A percentile compares a stretch with the other conserved stretches of the same genome.
Evolutionary conservation across 2,329 filamentous ascomycete species (phyloP).

Genomic region (Pestalotiopsis sp.): DNA sequence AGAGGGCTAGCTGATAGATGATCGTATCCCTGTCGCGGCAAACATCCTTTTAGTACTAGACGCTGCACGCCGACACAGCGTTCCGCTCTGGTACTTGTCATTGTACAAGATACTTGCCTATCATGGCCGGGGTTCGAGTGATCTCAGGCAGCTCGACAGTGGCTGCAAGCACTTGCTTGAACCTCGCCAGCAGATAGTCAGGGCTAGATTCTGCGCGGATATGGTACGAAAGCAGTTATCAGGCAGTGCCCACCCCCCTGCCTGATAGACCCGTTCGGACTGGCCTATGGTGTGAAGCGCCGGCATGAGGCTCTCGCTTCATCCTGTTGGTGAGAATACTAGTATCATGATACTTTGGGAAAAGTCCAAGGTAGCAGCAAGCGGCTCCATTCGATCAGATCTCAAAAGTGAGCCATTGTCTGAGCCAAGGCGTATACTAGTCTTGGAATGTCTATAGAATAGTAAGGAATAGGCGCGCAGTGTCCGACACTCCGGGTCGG

Average conservation of each 20-base stretch:
- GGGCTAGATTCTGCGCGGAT: conserved; percentile 1
- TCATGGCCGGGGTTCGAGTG: not conserved
- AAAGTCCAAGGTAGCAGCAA: not conserved
- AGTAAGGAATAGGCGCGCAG: not conserved
- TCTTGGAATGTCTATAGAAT: not conserved
- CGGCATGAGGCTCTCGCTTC: not conserved
- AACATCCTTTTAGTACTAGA: not conserved
- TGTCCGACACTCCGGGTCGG: not conserved
- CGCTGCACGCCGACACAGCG: not conserved
- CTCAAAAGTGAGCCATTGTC: not conserved
- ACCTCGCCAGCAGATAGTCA: not conserved
- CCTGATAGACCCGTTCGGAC: not conserved
- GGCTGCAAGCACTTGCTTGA: conserved; percentile 2
- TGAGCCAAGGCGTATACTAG: not conserved
- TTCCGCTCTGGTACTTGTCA: conserved; percentile 7
- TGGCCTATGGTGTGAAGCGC: not conserved
- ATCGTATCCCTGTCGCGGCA: not conserved
- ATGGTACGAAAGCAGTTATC: not conserved
- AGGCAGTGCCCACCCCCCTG: not conserved
- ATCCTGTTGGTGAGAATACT: not conserved
- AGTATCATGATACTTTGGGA: not conserved
- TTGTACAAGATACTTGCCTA: conserved; percentile 16
- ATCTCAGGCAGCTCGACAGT: not conserved
- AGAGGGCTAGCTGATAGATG: conserved; percentile 2
- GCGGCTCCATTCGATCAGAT: not conserved